phyloP scores from a whole-genome alignment of 257 asterid species.

The Plantago ovata region DNA sequence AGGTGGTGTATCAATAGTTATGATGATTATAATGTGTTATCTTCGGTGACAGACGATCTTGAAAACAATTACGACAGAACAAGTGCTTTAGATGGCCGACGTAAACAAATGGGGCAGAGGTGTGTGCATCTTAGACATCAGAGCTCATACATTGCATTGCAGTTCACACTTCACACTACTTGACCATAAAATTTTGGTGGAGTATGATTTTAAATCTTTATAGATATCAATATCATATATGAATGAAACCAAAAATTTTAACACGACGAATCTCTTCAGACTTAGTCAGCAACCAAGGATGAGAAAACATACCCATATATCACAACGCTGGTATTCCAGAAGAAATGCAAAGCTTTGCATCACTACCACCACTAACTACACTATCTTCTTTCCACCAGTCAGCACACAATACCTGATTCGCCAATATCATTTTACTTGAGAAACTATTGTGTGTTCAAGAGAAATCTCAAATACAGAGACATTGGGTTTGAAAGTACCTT shows the following conservation, averaged over 20 bases:
- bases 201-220: no score
- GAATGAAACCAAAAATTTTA: no score
- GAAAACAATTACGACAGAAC: neutral
- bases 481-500: conserved; percentile 51
- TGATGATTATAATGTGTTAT: neutral
- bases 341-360: conserved; percentile 77
- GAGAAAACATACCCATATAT: conserved; percentile 27
- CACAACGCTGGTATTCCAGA: conserved; percentile 62
- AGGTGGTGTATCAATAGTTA: neutral
- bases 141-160: no score
- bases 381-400: conserved; percentile 91
- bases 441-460: conserved; percentile 3
- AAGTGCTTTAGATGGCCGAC: no score
- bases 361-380: conserved; percentile 86
- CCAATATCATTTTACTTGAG: conserved; percentile 14
- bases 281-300: neutral
- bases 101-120: no score
- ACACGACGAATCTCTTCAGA: neutral
- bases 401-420: conserved; percentile 70
- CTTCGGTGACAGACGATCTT: neutral
- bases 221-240: no score
- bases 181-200: no score
- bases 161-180: no score
- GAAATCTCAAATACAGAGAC: neutral
- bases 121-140: no score